Evolutionary conservation across 345 rosid species (phyloP).

Genomic region (Geranium brycei): DNA sequence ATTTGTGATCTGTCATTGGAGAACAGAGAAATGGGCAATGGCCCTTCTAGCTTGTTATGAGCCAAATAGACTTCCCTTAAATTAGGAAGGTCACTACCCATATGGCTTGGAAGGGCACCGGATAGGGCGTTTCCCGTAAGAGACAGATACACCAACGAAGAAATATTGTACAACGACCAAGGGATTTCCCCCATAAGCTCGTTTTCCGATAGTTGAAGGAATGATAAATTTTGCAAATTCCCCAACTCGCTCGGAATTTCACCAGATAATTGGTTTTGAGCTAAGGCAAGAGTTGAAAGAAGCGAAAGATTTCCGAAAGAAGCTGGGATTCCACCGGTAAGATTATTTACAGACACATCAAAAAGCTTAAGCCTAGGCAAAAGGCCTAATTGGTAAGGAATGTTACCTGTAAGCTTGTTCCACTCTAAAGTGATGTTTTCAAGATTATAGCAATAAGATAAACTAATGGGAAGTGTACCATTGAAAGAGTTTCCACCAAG

Average conservation of each 20-base stretch:
- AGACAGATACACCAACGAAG: conserved; percentile 3
- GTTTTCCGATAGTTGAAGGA: conserved; percentile 5
- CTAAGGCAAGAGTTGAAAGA: conserved; percentile 5
- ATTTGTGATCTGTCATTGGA: not conserved
- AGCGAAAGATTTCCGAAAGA: conserved; percentile 14
- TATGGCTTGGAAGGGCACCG: conserved; percentile 5
- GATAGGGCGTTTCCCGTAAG: conserved; percentile 6
- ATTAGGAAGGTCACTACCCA: conserved; percentile 2
- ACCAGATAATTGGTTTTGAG: conserved; percentile 1
- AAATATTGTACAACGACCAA: conserved; percentile 9
- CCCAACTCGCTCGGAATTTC: conserved; percentile 11
- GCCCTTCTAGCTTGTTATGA: conserved; percentile 8
- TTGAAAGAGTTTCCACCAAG: not conserved
- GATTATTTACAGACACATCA: conserved; percentile 6
- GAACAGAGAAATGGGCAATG: conserved; percentile 10
- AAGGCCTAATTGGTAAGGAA: too few relatives aligned
- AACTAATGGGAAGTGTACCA: too few relatives aligned
- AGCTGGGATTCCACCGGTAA: conserved; percentile 11
- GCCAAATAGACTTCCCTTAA: conserved; percentile 9
- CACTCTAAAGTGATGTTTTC: conserved; percentile 1
- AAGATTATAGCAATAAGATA: not conserved
- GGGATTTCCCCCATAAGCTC: conserved; percentile 8
- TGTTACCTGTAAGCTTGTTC: not conserved
- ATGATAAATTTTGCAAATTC: conserved; percentile 1
- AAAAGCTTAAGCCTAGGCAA: conserved; percentile 4